These are phyloP conservation scores for Xylaria nigripes DNA, from an alignment of 495 filamentous ascomycete genomes.

Conservation along the genomic window DNA sequence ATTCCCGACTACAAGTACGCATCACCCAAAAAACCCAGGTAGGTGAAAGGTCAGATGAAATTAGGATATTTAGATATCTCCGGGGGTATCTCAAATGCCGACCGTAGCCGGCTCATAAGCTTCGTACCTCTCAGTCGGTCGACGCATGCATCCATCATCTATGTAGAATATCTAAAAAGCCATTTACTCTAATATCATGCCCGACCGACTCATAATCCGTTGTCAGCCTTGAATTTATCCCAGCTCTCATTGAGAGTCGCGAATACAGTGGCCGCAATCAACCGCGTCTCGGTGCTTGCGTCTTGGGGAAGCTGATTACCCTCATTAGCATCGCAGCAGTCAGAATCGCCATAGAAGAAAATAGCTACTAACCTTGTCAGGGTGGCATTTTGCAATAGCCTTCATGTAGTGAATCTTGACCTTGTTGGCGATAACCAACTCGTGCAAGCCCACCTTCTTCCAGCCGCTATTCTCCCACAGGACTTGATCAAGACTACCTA, in stretches of 20 bases:
- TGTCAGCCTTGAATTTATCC: constrained; percentile 95
- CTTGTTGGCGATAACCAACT: constrained; percentile 80
- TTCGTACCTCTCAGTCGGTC: neutral
- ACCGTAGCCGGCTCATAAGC: constrained; percentile 4
- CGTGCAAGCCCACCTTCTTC: constrained; percentile 93
- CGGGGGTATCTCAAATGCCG: neutral
- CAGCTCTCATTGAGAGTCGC: constrained; percentile 92
- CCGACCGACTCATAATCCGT: constrained; percentile 50
- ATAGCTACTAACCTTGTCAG: constrained; percentile 74
- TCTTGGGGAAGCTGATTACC: constrained; percentile 64
- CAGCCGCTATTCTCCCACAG: constrained; percentile 88
- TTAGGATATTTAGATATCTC: neutral
- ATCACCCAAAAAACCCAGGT: no score
- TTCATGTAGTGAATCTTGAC: constrained; percentile 99
- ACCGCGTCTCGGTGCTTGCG: constrained; percentile 86
- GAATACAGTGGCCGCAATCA: constrained; percentile 89
- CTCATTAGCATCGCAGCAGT: constrained; percentile 13
- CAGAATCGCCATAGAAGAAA: neutral
- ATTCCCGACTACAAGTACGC: no score
- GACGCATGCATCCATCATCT: constrained; percentile 1
- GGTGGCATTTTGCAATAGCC: constrained; percentile 96
- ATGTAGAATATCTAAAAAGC: constrained; percentile 8
- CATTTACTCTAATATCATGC: constrained; percentile 12
- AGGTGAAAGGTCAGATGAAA: neutral
- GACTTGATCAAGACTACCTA: constrained; percentile 82